A percentile compares a stretch with the other conserved stretches of the same genome.
These are phyloP conservation scores for Suillus weaverae DNA, from an alignment of 768 basidiomycete genomes.

Conservation along the genomic window DNA sequence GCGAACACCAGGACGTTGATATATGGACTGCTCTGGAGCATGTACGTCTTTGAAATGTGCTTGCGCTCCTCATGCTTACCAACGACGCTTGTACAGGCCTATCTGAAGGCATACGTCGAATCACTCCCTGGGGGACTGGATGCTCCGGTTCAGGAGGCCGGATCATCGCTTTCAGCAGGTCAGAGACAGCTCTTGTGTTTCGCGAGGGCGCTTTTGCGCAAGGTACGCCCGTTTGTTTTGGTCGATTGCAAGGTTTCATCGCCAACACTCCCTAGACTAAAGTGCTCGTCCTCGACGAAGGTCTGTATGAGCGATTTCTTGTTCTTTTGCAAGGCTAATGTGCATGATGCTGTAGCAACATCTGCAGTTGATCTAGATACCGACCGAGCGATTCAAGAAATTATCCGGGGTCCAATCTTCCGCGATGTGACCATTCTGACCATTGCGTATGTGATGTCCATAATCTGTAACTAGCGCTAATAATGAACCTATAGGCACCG, in stretches of 20 bases:
- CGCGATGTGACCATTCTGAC: conserved; percentile 79
- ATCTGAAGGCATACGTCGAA: conserved; percentile 70
- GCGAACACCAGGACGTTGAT: conserved; percentile 68
- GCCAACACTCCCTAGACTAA: conserved; percentile 50
- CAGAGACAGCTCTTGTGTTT: conserved; percentile 90
- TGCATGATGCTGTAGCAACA: conserved; percentile 52
- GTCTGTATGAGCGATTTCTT: conserved; percentile 31
- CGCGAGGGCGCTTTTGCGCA: conserved; percentile 77
- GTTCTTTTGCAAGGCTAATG: background rate
- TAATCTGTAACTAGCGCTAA: background rate
- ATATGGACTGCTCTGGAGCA: conserved; percentile 89
- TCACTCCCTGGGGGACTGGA: conserved; percentile 67
- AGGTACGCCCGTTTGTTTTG: conserved; percentile 39
- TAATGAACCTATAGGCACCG: conserved; percentile 52
- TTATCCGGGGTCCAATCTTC: conserved; percentile 80
- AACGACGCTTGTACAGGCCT: conserved; percentile 41
- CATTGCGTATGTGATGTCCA: conserved; percentile 61
- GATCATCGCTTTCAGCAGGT: conserved; percentile 79
- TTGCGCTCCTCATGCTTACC: background rate
- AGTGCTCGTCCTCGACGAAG: conserved; percentile 93
- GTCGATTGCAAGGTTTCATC: background rate
- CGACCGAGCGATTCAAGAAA: conserved; percentile 84
- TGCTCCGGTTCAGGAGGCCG: conserved; percentile 73
- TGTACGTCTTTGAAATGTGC: conserved; percentile 23
- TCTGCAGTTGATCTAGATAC: conserved; percentile 91